Evolutionary conservation across 2,329 filamentous ascomycete species (phyloP), one percentile per base, ranked within the genome.

Genomic region (Diplodia sapinea): DNA sequence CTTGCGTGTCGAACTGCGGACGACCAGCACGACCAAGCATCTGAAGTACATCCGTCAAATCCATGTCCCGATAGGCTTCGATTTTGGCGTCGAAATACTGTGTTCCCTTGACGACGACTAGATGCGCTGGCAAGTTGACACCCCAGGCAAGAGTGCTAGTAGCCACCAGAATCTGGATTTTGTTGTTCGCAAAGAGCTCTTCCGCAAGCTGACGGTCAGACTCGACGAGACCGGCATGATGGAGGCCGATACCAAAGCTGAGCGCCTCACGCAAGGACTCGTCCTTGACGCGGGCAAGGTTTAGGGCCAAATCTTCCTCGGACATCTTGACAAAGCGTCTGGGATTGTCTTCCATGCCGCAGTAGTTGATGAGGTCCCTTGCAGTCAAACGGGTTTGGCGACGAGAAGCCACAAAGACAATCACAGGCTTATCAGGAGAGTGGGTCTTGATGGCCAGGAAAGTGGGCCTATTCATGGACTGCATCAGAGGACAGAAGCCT

Each of bases 51-150:
- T 99, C 95, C 0, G 95, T 99, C 68, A 99, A 82, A 77, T 99
- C 95, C 96, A 99, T 99, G 78, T 99, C 96, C 76, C 92, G 95
- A 81, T 99, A 99, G 0, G 91, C 94, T 81, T 98, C 95, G 4
- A 92, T 95, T 80, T 99, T 99, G 49, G 95, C 95, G 74, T 99
- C 95, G 76, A 96, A 99, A 81, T 92, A 99, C 75, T 99, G 96
- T 0, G 95, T 99, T 65, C 95, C 95, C 79, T 99, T 99, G 69
- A 99, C 96, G 1, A 99, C 92, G 2, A 99, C 95, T 5, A 99
- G 84, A 80, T 99, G 96, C 1, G 96, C 95, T 0, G 96, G 96
- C 74, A 99, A 83, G 77, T 99, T 99, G 74, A 99, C 94, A 80
- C 95, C 96, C 95, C 95, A 99, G 0, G 95, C 95, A 31, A 99